Evolutionary conservation across 768 basidiomycete species (phyloP).

Genomic region (Suillus paluster): DNA sequence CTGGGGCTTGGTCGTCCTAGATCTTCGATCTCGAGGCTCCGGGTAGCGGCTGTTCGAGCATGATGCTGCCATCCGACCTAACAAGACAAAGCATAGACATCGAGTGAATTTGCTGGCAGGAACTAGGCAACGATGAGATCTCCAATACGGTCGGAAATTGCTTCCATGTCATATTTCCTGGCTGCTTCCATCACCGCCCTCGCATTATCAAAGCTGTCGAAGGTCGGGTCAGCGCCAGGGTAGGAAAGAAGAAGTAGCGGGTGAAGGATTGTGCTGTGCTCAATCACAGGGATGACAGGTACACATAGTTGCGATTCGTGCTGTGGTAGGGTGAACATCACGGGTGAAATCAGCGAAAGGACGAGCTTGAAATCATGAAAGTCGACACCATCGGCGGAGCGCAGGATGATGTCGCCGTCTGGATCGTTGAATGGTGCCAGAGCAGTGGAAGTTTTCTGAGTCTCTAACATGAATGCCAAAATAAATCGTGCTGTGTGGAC

Average conservation of each 20-base stretch:
- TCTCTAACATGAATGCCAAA: not conserved
- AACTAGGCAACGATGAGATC: slow-evolving; percentile 16
- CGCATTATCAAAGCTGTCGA: slow-evolving; percentile 37
- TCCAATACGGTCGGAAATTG: slow-evolving; percentile 27
- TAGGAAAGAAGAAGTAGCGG: slow-evolving; percentile 44
- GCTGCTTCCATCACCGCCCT: slow-evolving; percentile 40
- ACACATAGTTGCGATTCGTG: slow-evolving; percentile 14
- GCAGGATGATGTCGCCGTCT: slow-evolving; percentile 6
- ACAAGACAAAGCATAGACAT: slow-evolving; percentile 24
- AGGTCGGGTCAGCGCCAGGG: slow-evolving; percentile 37
- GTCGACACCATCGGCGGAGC: slow-evolving; percentile 29
- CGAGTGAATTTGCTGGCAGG: slow-evolving; percentile 21
- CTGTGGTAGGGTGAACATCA: slow-evolving; percentile 35
- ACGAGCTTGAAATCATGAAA: slow-evolving; percentile 33
- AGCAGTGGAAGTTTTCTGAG: slow-evolving; percentile 4
- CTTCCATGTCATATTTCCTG: slow-evolving; percentile 46
- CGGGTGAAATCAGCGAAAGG: slow-evolving; percentile 33
- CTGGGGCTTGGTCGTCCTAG: slow-evolving; percentile 15
- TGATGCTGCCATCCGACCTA: slow-evolving; percentile 16
- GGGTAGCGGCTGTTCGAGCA: slow-evolving; percentile 21
- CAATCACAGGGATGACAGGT: slow-evolving; percentile 45
- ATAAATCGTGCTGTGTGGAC: no score
- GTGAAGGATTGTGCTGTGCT: slow-evolving; percentile 40
- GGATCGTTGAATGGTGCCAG: slow-evolving; percentile 4
- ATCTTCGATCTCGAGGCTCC: slow-evolving; percentile 15